These are phyloP conservation scores for Pisolithus microcarpus DNA, from an alignment of 768 basidiomycete genomes.

Conservation along the genomic window DNA sequence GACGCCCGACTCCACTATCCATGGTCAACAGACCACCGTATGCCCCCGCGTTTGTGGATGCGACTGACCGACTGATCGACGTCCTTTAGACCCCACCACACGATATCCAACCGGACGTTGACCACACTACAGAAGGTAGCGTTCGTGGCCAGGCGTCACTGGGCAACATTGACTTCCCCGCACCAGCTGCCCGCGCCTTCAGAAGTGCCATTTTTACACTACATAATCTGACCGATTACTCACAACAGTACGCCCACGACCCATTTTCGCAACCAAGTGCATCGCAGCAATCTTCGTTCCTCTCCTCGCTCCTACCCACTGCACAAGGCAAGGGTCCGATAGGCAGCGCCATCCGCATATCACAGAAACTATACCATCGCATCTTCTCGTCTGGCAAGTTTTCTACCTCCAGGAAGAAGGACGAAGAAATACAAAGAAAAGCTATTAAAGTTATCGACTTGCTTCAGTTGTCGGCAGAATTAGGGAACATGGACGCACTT, in stretches of 20 bases:
- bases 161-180: not conserved
- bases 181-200: constrained; percentile 63
- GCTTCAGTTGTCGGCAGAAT: constrained; percentile 71
- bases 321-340: constrained; percentile 73
- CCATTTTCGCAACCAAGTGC: constrained; percentile 31
- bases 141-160: not conserved
- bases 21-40: constrained; percentile 11
- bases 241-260: constrained; percentile 50
- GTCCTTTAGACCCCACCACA: constrained; percentile 9
- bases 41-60: not conserved
- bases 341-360: constrained; percentile 61
- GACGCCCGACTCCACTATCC: not conserved
- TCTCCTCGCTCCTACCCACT: constrained; percentile 63
- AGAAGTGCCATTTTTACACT: constrained; percentile 67
- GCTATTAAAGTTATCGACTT: constrained; percentile 79
- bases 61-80: constrained; percentile 1
- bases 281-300: constrained; percentile 40
- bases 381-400: constrained; percentile 37
- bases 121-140: constrained; percentile 48
- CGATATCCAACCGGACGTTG: constrained; percentile 20
- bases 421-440: constrained; percentile 62
- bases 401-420: constrained; percentile 42
- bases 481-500: constrained; percentile 70
- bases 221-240: constrained; percentile 53
- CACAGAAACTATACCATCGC: constrained; percentile 53